Evolutionary conservation across 495 filamentous ascomycete genomes (phyloP), one percentile per base, ranked within the genome.

Genomic region (Penicillium odoratum): DNA sequence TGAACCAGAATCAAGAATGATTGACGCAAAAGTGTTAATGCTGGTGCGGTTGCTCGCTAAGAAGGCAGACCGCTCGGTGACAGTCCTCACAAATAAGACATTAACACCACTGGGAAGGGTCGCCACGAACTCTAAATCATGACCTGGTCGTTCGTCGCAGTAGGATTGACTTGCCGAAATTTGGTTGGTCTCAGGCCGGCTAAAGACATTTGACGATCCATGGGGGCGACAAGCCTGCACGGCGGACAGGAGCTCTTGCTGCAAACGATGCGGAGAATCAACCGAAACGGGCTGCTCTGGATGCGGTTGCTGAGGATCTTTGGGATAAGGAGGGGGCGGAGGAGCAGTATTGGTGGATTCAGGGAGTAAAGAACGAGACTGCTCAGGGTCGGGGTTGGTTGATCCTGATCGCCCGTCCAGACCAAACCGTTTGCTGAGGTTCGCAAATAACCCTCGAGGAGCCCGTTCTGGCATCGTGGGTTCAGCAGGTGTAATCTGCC

Each of bases 141-240:
- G 86, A n/a, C 83, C 86, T 18, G 89, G 86, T 45, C 79, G 87
- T 55, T 86, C 75, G 73, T 96, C 93, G 70, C 94, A 98, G 76
- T 97, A 98, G 0, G 90, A 89, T 47, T 87, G 83, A 50, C 89
- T 87, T 69, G 97, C 92, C 62, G 89, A 88, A 61, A 98, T 86
- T 34, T 85, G 76, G 47, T 85, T 86, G 18, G 88, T 88, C 36
- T 83, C 72, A 0, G 92, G 90, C 3, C 83, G 84, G 30, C 83
- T 82, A 70, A 87, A 93, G 40, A 97, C 65, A 30, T 73, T 74
- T 7, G 83, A 79, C 4, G 90, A 89, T 60, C 90, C 86, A 71
- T 95, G 86, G 16, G 92, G 78, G 26, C 93, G 86, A 46, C 91
- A 92, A 25, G 90, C 84, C 60, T 87, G 81, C 61, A 98, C 87